phyloP scores from a whole-genome alignment of 345 rosid genomes.

The Turritis glabra region DNA sequence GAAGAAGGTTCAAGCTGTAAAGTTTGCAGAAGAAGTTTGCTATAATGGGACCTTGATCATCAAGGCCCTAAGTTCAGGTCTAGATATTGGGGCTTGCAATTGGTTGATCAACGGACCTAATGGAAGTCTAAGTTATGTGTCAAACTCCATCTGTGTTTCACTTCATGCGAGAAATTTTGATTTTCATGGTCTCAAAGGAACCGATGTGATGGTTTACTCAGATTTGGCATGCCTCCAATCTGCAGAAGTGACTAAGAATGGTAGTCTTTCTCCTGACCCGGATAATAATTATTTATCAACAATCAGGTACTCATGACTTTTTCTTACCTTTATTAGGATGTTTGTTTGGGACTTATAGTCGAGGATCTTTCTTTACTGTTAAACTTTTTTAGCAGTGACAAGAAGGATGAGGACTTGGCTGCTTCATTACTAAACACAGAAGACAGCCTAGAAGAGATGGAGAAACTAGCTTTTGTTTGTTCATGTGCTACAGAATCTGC shows the following conservation, averaged over 20 bases:
- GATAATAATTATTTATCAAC: slow-evolving; percentile 36
- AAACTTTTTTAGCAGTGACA: slow-evolving; percentile 35
- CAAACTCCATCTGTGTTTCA: slow-evolving; percentile 59
- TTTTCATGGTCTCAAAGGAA: slow-evolving; percentile 51
- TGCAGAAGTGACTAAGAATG: slow-evolving; percentile 41
- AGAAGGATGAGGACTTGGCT: slow-evolving; percentile 39
- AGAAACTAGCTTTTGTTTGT: slow-evolving; percentile 69
- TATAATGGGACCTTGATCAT: slow-evolving; percentile 68
- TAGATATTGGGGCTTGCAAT: slow-evolving; percentile 86
- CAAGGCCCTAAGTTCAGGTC: slow-evolving; percentile 80
- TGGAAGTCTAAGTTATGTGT: slow-evolving; percentile 54
- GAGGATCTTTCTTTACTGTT: slow-evolving; percentile 1
- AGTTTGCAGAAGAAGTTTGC: slow-evolving; percentile 74
- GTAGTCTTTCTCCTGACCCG: slow-evolving; percentile 20
- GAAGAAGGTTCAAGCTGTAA: slow-evolving; percentile 61
- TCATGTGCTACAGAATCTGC: slow-evolving; percentile 62
- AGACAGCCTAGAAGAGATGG: slow-evolving; percentile 60
- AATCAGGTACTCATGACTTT: slow-evolving; percentile 43
- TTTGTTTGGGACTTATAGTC: slow-evolving; percentile 1
- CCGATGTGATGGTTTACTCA: slow-evolving; percentile 62
- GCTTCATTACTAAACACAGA: slow-evolving; percentile 44
- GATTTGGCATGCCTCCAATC: slow-evolving; percentile 49
- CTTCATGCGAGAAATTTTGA: slow-evolving; percentile 63
- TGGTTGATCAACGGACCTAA: slow-evolving; percentile 69
- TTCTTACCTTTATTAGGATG: background rate